phyloP scores from a whole-genome alignment of 1,284 basidiomycete species.

The Melampsora larici-populina region DNA sequence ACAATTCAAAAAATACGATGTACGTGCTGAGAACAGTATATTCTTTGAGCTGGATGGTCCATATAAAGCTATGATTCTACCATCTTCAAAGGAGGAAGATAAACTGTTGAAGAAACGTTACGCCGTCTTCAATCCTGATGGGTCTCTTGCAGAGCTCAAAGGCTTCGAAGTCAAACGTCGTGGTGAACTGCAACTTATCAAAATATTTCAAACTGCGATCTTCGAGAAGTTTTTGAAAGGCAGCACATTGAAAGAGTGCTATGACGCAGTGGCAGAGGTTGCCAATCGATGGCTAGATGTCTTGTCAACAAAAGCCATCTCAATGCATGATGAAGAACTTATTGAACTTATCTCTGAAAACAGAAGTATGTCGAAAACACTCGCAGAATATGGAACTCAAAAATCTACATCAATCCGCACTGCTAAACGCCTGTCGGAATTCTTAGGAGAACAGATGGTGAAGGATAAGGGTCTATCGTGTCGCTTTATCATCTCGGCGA shows the following conservation, averaged over 20 bases:
- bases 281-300: conserved; percentile 98
- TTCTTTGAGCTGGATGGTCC: conserved; percentile 99
- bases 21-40: conserved; percentile 98
- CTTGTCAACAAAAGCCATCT: conserved; percentile 78
- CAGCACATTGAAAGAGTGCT: conserved; percentile 88
- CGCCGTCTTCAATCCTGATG: conserved; percentile 99
- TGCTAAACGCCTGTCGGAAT: conserved; percentile 89
- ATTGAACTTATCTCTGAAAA: conserved; percentile 99
- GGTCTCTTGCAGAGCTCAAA: conserved; percentile 92
- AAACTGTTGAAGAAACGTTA: conserved; percentile 98
- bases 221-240: conserved; percentile 97
- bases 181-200: conserved; percentile 97
- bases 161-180: conserved; percentile 99
- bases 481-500: conserved; percentile 97
- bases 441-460: conserved; percentile 97
- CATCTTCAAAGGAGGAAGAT: conserved; percentile 98
- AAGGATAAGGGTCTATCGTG: conserved; percentile 99
- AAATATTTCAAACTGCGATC: conserved; percentile 98
- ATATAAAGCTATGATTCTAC: conserved; percentile 98
- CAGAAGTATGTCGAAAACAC: conserved; percentile 93
- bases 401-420: conserved; percentile 99
- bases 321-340: conserved; percentile 82
- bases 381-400: conserved; percentile 91
- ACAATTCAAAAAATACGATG: conserved; percentile 73
- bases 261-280: conserved; percentile 85